Evolutionary conservation across 176 grass and related monocot species (phyloP), one percentile per base, ranked within the genome.

Genomic region (Cenchrus americanus): DNA sequence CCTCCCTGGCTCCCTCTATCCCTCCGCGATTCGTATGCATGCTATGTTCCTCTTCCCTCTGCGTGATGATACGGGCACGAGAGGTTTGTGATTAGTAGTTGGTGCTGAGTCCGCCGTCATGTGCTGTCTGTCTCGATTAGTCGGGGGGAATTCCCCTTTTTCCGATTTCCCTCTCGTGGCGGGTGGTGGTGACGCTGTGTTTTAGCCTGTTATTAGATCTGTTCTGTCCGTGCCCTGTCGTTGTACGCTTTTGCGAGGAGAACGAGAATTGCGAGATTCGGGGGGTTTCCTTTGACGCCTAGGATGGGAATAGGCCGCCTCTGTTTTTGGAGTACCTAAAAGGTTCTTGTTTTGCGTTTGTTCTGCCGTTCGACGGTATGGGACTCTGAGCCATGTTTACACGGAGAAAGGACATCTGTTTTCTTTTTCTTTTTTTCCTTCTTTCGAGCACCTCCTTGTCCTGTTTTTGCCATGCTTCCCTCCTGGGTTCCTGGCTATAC

Each of bases 141-240:
- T 67, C 27, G 49, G 49, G 34, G 34, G 34, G 65, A 67, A 73
- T 60, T 78, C 82, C 61, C 34, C 12, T 67, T 79, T 79, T 64
- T 11, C n/a, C 21, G 55, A 0, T 47, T 32, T 52, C 60, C 51
- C 30, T 60, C 17, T 42, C 10, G 14, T 18, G 27, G 43, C 51
- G 55, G 53, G 30, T 60, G 57, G 17, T 7, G 44, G 22, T 17
- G 46, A 4, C 46, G 69, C 69, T 71, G 40, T n/a, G 18, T 23
- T 70, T 47, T 47, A 0, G 10, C 66, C 19, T 53, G 19, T 5
- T 21, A 7, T 22, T 27, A 83, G 84, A 90, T 90, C 88, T 87
- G 88, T 15, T 74, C 9, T 71, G 44, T 37, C 18, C 23, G 24
- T 62, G 11, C 14, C 22, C 8, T 19, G 62, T 4, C 17, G 32